A percentile compares a stretch with the other conserved stretches of the same genome.
These are phyloP conservation scores for Nothomitra cinnamomea DNA, from an alignment of 2,329 filamentous ascomycete genomes.

Conservation along the genomic window DNA sequence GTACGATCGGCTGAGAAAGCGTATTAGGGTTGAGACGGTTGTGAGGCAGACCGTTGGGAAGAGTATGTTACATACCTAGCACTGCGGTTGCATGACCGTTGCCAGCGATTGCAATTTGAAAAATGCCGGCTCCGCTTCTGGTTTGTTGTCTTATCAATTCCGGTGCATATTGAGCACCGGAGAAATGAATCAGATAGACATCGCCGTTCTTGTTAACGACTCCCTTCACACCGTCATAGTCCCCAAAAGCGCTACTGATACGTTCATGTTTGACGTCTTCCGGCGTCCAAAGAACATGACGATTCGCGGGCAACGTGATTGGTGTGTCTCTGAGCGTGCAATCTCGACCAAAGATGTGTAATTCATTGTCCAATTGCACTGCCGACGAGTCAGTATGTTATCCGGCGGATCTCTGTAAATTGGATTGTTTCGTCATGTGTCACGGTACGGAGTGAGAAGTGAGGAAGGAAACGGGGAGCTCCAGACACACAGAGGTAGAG, in stretches of 20 bases:
- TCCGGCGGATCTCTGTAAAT: too few relatives aligned
- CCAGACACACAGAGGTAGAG: not conserved
- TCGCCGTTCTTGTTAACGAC: not conserved
- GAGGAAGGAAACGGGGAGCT: not conserved
- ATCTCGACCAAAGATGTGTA: too few relatives aligned
- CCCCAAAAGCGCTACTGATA: too few relatives aligned
- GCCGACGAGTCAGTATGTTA: too few relatives aligned
- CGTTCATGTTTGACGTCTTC: too few relatives aligned
- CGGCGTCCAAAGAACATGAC: too few relatives aligned
- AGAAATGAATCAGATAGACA: not conserved
- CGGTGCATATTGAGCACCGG: not conserved
- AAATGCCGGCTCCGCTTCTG: not conserved
- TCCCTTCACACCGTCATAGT: too few relatives aligned
- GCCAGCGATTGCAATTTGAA: conserved; percentile 2
- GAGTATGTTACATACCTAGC: not conserved
- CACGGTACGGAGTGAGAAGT: too few relatives aligned
- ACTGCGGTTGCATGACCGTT: not conserved
- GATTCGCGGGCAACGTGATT: too few relatives aligned
- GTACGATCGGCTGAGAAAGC: not conserved
- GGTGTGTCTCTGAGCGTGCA: too few relatives aligned
- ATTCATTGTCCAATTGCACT: too few relatives aligned
- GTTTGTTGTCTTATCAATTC: not conserved
- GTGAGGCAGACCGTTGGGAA: not conserved
- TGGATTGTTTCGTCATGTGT: too few relatives aligned
- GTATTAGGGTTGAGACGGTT: not conserved